These are phyloP conservation scores for Eucalyptus brandiana DNA, from an alignment of 345 rosid genomes.

Conservation along the genomic window DNA sequence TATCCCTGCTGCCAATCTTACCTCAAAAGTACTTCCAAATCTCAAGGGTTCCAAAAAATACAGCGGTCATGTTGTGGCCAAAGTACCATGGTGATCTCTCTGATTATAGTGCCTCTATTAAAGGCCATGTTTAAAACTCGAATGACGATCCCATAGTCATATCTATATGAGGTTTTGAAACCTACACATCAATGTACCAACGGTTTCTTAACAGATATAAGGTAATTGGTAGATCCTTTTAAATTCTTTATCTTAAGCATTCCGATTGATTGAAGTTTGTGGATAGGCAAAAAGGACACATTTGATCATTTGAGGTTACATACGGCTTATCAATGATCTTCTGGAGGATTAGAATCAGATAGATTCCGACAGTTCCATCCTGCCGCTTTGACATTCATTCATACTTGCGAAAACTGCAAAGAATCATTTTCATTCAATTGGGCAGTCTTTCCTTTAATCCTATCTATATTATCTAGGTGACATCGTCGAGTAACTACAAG, in stretches of 20 bases:
- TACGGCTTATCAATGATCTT: neutral
- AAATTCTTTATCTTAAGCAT: neutral
- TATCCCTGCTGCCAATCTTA: slow-evolving; percentile 21
- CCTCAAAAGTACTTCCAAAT: slow-evolving; percentile 18
- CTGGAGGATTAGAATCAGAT: neutral
- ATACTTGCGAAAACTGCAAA: neutral
- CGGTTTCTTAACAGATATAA: neutral
- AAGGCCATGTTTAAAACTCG: neutral
- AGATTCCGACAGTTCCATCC: neutral
- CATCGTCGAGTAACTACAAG: slow-evolving; percentile 86
- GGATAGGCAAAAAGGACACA: neutral
- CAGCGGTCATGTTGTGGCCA: slow-evolving; percentile 55
- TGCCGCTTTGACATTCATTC: neutral
- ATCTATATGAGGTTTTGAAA: neutral
- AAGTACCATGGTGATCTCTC: slow-evolving; percentile 22
- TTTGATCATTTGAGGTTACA: neutral
- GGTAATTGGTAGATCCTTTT: neutral
- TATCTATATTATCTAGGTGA: slow-evolving; percentile 50
- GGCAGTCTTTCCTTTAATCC: neutral
- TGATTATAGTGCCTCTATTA: slow-evolving; percentile 28
- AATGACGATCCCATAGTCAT: neutral
- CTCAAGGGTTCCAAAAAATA: slow-evolving; percentile 26
- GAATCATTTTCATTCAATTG: neutral
- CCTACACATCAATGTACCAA: neutral
- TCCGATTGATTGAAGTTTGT: neutral